phyloP scores from a whole-genome alignment of 1,284 basidiomycete genomes.

The Paramarasmius palmivorus region DNA sequence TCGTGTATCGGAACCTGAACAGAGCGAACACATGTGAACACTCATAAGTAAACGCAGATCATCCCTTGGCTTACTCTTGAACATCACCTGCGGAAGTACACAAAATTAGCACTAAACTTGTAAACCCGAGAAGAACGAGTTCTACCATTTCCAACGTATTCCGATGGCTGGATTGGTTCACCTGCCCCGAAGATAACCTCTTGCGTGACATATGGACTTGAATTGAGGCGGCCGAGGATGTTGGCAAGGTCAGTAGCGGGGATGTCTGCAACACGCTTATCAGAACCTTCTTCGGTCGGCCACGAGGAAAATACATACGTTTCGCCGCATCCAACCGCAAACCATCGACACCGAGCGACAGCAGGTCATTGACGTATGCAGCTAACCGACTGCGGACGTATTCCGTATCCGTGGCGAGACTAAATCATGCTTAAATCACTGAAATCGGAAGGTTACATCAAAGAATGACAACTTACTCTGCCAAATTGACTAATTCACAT shows the following conservation, averaged over 20 bases:
- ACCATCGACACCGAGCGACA: slow-evolving; percentile 65
- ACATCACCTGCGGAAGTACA: slow-evolving; percentile 49
- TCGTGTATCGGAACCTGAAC: slow-evolving; percentile 64
- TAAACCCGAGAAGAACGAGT: not conserved
- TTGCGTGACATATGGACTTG: slow-evolving; percentile 54
- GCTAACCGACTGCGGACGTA: slow-evolving; percentile 57
- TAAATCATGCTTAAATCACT: slow-evolving; percentile 20
- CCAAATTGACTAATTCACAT: slow-evolving; percentile 56
- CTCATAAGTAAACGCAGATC: too few species aligned
- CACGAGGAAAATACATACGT: slow-evolving; percentile 37
- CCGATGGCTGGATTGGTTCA: slow-evolving; percentile 53
- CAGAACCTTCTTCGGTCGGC: not conserved
- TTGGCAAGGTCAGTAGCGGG: slow-evolving; percentile 50
- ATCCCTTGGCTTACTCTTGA: slow-evolving; percentile 58
- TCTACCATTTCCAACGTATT: slow-evolving; percentile 55
- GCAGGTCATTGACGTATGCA: slow-evolving; percentile 57
- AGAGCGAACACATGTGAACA: not conserved
- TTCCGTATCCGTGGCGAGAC: slow-evolving; percentile 61
- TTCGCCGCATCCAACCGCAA: slow-evolving; percentile 69
- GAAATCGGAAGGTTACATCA: not conserved
- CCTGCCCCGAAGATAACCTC: slow-evolving; percentile 58
- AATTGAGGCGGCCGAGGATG: slow-evolving; percentile 46
- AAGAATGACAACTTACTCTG: slow-evolving; percentile 45
- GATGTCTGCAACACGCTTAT: slow-evolving; percentile 44
- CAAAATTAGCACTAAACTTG: not conserved